Evolutionary conservation across 305 asterid genomes (phyloP).

Genomic region (Andrographis paniculata): DNA sequence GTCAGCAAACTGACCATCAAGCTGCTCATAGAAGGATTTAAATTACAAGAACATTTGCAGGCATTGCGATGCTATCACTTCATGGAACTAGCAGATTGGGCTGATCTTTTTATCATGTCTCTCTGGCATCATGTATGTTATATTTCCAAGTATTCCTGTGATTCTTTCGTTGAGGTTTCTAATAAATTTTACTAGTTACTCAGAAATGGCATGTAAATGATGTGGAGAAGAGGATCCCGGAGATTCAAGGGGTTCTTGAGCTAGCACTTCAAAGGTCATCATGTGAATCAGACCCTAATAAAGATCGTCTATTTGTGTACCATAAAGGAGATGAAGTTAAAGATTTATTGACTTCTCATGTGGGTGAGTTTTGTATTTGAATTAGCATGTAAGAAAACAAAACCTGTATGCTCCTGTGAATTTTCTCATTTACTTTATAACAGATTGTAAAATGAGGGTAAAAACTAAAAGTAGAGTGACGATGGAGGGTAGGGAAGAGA

Average conservation of each 20-base stretch:
- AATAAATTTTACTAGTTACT: conserved; percentile 28
- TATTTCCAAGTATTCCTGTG: conserved; percentile 17
- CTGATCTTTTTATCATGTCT: conserved; percentile 82
- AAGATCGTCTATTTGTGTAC: conserved; percentile 63
- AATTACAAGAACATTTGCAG: conserved; percentile 80
- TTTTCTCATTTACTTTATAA: no score
- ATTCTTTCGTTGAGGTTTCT: conserved; percentile 19
- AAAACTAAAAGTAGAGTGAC: neutral
- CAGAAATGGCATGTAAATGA: conserved; percentile 89
- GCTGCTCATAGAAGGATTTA: conserved; percentile 82
- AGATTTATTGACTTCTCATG: conserved; percentile 44
- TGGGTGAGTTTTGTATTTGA: conserved; percentile 37
- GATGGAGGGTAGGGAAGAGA: neutral
- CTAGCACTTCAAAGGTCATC: conserved; percentile 93
- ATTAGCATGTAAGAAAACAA: conserved; percentile 5
- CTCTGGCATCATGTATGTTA: conserved; percentile 66
- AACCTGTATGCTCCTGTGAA: no score
- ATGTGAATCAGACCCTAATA: conserved; percentile 83
- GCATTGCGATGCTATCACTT: conserved; percentile 83
- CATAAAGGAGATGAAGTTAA: conserved; percentile 43
- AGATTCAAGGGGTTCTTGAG: conserved; percentile 88
- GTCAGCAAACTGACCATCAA: conserved; percentile 84
- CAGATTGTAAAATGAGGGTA: neutral
- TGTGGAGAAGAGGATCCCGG: conserved; percentile 75
- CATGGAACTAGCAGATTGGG: conserved; percentile 99